Conservation (phyloP, 192 early-diverging fungal species). For the Backusella psychrophila region DNA sequence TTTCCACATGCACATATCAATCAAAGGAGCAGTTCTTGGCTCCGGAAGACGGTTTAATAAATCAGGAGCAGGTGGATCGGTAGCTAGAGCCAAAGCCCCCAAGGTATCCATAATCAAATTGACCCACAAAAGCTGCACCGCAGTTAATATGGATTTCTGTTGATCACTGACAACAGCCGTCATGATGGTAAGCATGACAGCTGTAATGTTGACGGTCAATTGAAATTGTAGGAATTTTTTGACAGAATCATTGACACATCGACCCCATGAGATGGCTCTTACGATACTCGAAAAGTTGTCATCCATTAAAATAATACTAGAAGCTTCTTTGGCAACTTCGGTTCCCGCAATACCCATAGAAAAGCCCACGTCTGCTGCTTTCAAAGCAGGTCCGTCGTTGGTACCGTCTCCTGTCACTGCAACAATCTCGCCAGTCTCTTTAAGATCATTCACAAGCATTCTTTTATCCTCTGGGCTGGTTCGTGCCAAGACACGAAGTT, state of each 20-base stretch:
- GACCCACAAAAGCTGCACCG: conserved; percentile 97
- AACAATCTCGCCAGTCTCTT: conserved; percentile 87
- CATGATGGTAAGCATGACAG: conserved; percentile 79
- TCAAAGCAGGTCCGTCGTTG: conserved; percentile 95
- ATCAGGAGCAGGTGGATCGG: conserved; percentile 84
- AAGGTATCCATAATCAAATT: conserved; percentile 99
- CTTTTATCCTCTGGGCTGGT: conserved; percentile 96
- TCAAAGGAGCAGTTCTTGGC: conserved; percentile 74
- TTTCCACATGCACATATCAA: conserved; percentile 91
- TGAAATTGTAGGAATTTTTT: conserved; percentile 99
- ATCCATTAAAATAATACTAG: conserved; percentile 94
- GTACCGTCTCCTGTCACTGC: conserved; percentile 99
- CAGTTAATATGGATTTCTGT: conserved; percentile 82
- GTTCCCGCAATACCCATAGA: conserved; percentile 99
- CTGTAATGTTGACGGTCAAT: conserved; percentile 94
- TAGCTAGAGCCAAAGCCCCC: conserved; percentile 94
- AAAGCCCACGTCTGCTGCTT: conserved; percentile 95
- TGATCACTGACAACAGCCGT: conserved; percentile 61
- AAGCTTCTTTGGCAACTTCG: conserved; percentile 99
- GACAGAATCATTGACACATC: conserved; percentile 93
- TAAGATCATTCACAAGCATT: conserved; percentile 85
- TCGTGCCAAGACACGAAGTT: conserved; percentile 93
- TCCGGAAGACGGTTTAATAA: conserved; percentile 86
- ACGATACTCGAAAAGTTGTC: conserved; percentile 98
- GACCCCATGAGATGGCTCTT: conserved; percentile 96